phyloP scores from a whole-genome alignment of 163 green algal genomes.

The Coccomyxa subellipsoidea region DNA sequence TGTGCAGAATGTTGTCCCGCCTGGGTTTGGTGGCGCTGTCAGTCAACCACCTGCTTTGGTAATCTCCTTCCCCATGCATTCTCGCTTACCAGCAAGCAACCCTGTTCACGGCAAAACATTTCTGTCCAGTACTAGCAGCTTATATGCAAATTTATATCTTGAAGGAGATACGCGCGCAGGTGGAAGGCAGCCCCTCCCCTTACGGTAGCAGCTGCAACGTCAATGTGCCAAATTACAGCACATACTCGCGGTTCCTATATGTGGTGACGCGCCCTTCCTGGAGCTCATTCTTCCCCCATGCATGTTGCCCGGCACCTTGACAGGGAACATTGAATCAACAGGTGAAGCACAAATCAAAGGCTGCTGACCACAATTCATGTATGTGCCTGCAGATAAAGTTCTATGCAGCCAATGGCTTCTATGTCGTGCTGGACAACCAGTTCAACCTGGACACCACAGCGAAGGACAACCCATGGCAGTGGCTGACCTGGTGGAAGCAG shows the following conservation, averaged over 20 bases:
- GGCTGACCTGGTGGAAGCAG: slow-evolving; percentile 17
- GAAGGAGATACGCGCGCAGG: neutral
- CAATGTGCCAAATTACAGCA: neutral
- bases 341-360: too few relatives aligned
- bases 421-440: slow-evolving; percentile 40
- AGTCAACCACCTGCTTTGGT: neutral
- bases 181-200: neutral
- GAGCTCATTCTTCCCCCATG: neutral
- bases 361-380: neutral
- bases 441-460: slow-evolving; percentile 26
- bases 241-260: neutral
- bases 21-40: neutral
- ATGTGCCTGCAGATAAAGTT: slow-evolving; percentile 22
- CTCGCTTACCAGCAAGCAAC: neutral
- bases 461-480: neutral
- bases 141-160: neutral
- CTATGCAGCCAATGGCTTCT: slow-evolving; percentile 34
- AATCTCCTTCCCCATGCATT: neutral
- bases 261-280: neutral
- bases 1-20: neutral
- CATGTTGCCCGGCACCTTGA: neutral
- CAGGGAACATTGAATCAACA: too few relatives aligned
- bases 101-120: neutral
- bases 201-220: neutral
- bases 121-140: neutral